Evolutionary conservation across 257 asterid species (phyloP).

Genomic region (Solanum chmielewskii): DNA sequence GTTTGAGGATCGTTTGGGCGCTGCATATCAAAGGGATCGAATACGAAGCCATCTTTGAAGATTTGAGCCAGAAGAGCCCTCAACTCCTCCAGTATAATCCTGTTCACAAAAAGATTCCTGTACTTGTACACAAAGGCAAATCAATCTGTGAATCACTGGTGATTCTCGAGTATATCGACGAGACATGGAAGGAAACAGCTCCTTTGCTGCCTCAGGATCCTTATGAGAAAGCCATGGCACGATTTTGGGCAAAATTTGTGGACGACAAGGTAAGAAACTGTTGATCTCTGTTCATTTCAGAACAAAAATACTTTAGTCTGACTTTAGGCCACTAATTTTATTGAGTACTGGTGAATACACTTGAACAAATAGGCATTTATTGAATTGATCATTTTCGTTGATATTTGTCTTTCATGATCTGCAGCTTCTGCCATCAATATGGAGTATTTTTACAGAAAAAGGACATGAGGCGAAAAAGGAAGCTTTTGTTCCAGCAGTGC

Average conservation of each 20-base stretch:
- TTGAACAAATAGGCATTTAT: neutral
- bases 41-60: slow-evolving; percentile 41
- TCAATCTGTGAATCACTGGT: slow-evolving; percentile 63
- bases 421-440: slow-evolving; percentile 37
- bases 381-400: neutral
- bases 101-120: slow-evolving; percentile 41
- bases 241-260: slow-evolving; percentile 67
- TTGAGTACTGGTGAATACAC: too few species aligned
- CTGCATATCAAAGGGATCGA: slow-evolving; percentile 49
- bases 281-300: neutral
- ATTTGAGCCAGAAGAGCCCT: slow-evolving; percentile 42
- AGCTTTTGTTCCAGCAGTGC: slow-evolving; percentile 21
- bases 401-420: neutral
- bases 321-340: too few species aligned
- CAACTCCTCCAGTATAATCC: slow-evolving; percentile 49
- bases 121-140: slow-evolving; percentile 62
- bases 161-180: slow-evolving; percentile 68
- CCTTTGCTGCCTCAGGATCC: slow-evolving; percentile 66
- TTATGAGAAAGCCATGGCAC: slow-evolving; percentile 43
- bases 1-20: slow-evolving; percentile 43
- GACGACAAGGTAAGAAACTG: slow-evolving; percentile 42
- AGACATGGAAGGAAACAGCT: slow-evolving; percentile 40
- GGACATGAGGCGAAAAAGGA: slow-evolving; percentile 28
- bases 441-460: slow-evolving; percentile 21
- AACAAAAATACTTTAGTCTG: neutral